A percentile compares a stretch with the other conserved stretches of the same genome.
Evolutionary conservation across 1,284 basidiomycete species (phyloP).

Genomic region (Somion occarium): DNA sequence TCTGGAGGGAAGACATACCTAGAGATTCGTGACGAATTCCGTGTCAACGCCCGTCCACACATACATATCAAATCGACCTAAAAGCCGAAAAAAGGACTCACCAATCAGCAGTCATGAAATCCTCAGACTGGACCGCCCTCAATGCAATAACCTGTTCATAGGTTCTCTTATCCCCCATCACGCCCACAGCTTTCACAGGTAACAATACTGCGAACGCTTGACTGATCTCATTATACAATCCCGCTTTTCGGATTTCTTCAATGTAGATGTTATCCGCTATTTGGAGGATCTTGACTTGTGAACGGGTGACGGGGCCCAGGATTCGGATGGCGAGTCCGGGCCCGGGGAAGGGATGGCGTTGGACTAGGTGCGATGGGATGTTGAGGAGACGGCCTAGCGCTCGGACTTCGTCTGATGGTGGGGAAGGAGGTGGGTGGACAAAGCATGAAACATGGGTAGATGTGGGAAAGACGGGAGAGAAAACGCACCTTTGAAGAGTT

Average conservation of each 20-base stretch:
- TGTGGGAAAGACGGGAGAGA: conserved; percentile 2
- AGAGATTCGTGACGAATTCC: too few relatives aligned
- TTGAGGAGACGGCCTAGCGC: conserved; percentile 86
- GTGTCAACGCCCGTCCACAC: too few relatives aligned
- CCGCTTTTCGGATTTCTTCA: conserved; percentile 93
- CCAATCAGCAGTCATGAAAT: conserved; percentile 99
- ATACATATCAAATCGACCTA: too few relatives aligned
- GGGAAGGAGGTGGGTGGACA: conserved; percentile 6
- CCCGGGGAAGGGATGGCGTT: conserved; percentile 98
- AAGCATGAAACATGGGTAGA: too few relatives aligned
- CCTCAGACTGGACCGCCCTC: conserved; percentile 89
- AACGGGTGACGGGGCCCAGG: conserved; percentile 88
- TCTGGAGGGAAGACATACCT: conserved; percentile 95
- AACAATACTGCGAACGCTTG: conserved; percentile 97
- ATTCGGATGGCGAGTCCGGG: conserved; percentile 99
- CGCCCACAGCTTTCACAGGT: conserved; percentile 96
- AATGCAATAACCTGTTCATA: conserved; percentile 96
- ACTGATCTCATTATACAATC: conserved; percentile 90
- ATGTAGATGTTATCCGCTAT: conserved; percentile 96
- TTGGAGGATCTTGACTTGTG: conserved; percentile 94
- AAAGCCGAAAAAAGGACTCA: conserved; percentile 24
- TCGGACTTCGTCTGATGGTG: conserved; percentile 84
- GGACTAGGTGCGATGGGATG: conserved; percentile 92
- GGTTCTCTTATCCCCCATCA: conserved; percentile 95
- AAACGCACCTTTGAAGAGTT: conserved; percentile 91